phyloP scores from a whole-genome alignment of 2,329 filamentous ascomycete genomes.

The Alternaria conjuncta region DNA sequence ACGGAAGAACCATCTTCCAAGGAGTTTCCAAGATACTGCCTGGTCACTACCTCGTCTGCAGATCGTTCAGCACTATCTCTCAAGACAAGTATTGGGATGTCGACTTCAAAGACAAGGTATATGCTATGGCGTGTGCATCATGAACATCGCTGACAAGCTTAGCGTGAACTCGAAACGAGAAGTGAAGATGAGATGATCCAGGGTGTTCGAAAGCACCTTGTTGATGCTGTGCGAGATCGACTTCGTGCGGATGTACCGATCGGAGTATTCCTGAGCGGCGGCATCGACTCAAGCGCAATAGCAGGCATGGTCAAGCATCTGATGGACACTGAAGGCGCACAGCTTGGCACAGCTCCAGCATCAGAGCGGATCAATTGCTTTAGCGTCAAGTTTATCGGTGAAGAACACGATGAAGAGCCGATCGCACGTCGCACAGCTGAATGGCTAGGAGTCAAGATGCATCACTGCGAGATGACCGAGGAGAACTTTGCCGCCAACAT shows the following conservation, averaged over 20 bases:
- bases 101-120: conserved; percentile 60
- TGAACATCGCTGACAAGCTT: not conserved
- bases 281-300: conserved; percentile 64
- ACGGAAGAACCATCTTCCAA: conserved; percentile 58
- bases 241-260: conserved; percentile 65
- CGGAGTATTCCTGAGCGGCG: conserved; percentile 64
- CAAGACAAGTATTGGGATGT: conserved; percentile 61
- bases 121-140: not conserved
- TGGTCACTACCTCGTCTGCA: conserved; percentile 27
- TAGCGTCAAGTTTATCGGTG: conserved; percentile 60
- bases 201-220: conserved; percentile 57
- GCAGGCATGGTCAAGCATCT: conserved; percentile 62
- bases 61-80: conserved; percentile 48
- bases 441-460: conserved; percentile 55
- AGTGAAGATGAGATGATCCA: conserved; percentile 59
- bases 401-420: conserved; percentile 48
- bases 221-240: conserved; percentile 61
- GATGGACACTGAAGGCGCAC: conserved; percentile 50
- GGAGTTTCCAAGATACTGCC: conserved; percentile 51
- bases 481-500: conserved; percentile 52
- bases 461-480: conserved; percentile 50
- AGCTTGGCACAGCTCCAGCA: conserved; percentile 53
- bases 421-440: conserved; percentile 58
- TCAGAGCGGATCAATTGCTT: conserved; percentile 53
- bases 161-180: conserved; percentile 49